Percentiles rank a stretch among this genome's conserved stretches.
These are phyloP conservation scores for Plectosphaerella plurivora DNA, from an alignment of 2,329 filamentous ascomycete genomes.

Conservation along the genomic window DNA sequence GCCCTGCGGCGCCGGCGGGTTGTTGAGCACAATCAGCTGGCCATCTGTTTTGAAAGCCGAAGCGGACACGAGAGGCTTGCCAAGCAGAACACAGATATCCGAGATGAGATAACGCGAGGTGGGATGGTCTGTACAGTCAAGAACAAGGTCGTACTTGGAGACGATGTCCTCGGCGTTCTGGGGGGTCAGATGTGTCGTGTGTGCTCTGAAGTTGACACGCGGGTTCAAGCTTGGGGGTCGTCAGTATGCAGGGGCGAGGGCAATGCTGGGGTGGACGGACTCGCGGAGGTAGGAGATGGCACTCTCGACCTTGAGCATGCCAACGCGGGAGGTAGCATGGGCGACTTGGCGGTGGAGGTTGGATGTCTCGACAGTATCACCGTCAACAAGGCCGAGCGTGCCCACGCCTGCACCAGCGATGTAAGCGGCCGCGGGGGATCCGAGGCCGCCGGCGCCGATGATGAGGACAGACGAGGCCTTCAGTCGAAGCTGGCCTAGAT, in stretches of 20 bases:
- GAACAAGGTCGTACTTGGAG: conserved; percentile 70
- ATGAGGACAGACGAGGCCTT: conserved; percentile 69
- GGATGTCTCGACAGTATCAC: conserved; percentile 80
- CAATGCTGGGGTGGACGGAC: conserved; percentile 27
- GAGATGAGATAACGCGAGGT: conserved; percentile 89
- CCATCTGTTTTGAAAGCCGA: conserved; percentile 86
- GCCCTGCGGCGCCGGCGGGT: conserved; percentile 61
- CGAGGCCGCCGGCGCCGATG: conserved; percentile 83
- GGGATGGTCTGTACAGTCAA: conserved; percentile 95
- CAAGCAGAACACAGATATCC: conserved; percentile 76
- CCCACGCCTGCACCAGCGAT: conserved; percentile 86
- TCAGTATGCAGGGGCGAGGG: not conserved
- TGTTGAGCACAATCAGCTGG: conserved; percentile 84
- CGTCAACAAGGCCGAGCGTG: conserved; percentile 78
- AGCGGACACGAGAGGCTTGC: conserved; percentile 80
- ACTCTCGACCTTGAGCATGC: conserved; percentile 77
- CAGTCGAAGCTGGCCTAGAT: conserved; percentile 68
- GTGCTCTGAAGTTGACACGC: conserved; percentile 56
- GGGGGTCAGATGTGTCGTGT: conserved; percentile 62
- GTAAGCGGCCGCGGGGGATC: conserved; percentile 90
- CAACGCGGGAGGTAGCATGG: conserved; percentile 67
- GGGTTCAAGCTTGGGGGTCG: conserved; percentile 62
- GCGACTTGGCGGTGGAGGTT: conserved; percentile 92
- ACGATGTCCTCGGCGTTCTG: conserved; percentile 65
- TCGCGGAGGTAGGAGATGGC: conserved; percentile 55